Evolutionary conservation across 2,329 filamentous ascomycete species (phyloP), one percentile per base, ranked within the genome.

Genomic region (Aspergillus quadrilineatus): DNA sequence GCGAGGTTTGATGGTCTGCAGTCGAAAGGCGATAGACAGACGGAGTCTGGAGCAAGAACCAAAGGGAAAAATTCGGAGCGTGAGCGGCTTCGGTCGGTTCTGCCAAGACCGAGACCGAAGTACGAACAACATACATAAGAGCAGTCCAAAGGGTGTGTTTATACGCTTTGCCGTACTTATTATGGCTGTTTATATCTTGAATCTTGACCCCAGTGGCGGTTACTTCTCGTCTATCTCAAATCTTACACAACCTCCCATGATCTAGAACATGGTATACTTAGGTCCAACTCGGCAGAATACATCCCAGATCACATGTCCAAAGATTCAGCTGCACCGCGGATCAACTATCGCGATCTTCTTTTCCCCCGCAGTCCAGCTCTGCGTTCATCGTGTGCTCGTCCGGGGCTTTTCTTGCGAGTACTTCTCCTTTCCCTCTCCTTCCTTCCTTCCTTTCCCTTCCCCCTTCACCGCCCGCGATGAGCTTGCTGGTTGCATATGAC

Each of bases 401-500:
- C 34, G 39, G 41, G 37, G 50, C 17, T 36, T 46, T 47, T 51
- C 54, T 51, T 49, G 30, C 28, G 26, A 55, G 32, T 39, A 29
- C 37, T 30, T 51, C 36, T 43, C 30, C 48, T 39, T 56, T 42
- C 29, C 52, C 37, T 44, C 32, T 34, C 14, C 14, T 14, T 14
- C 10, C 34, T 37, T 14, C 22, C 52, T 45, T 26, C 29, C 48
- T 42, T 60, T 46, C 47, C 51, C 48, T 50, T 58, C 48, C 53
- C 36, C 46, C 48, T 44, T 62, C 57, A 58, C 60, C 63, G 59
- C 65, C 63, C 68, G 67, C 68, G 65, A 69, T 71, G 69, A 66
- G 60, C 65, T 48, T 66, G 64, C 61, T 62, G 63, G 59, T 63
- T 63, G 61, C 60, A 60, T 64, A 72, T 70, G 69, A 71, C 64